Conservation (phyloP, 192 early-diverging fungal genomes). For the Coemansia sp. region DNA sequence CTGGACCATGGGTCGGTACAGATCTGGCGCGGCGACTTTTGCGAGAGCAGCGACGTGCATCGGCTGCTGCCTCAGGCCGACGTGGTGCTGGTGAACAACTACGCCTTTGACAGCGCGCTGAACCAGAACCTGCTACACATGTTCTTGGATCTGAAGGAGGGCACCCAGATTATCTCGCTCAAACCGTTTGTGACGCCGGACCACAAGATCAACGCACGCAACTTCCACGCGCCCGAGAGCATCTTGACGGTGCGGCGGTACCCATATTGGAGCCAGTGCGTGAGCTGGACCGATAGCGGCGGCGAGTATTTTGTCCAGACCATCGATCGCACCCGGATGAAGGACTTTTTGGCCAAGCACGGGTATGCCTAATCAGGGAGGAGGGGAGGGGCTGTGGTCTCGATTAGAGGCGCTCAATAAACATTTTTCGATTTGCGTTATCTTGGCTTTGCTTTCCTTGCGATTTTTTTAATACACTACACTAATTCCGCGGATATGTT, state of each 20-base stretch:
- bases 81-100: constrained; percentile 95
- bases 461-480: too few relatives aligned
- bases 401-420: too few relatives aligned
- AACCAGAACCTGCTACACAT: constrained; percentile 79
- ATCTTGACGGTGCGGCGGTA: constrained; percentile 63
- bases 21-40: constrained; percentile 80
- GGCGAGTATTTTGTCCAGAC: constrained; percentile 77
- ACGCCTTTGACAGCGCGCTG: constrained; percentile 79
- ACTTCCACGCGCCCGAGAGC: constrained; percentile 64
- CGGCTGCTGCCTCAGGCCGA: constrained; percentile 74
- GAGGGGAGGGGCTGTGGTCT: background rate
- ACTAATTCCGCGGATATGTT: too few relatives aligned
- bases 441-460: too few relatives aligned
- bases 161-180: constrained; percentile 78
- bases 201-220: constrained; percentile 70
- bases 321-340: constrained; percentile 60
- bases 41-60: constrained; percentile 65
- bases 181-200: constrained; percentile 76
- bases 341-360: constrained; percentile 24
- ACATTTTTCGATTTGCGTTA: background rate
- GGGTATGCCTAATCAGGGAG: constrained; percentile 11
- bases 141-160: constrained; percentile 91
- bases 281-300: constrained; percentile 75
- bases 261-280: constrained; percentile 66
- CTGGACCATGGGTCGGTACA: constrained; percentile 59